Evolutionary conservation across 768 basidiomycete genomes (phyloP).

Genomic region (Hirschioporus abietinus): DNA sequence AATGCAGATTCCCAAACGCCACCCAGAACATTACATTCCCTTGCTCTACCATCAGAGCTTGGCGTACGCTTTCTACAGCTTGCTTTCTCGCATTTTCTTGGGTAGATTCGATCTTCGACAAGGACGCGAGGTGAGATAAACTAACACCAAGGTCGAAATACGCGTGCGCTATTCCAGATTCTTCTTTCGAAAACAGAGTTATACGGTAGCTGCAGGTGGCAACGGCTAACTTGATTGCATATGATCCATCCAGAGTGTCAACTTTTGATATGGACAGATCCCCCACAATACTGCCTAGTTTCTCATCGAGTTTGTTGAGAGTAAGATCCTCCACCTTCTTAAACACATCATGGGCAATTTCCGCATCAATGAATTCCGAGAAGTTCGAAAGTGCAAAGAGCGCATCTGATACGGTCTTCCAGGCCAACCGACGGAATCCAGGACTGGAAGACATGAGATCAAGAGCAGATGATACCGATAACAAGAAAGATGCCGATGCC

Average conservation of each 20-base stretch:
- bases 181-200: conserved; percentile 49
- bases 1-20: conserved; percentile 70
- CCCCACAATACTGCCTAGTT: conserved; percentile 37
- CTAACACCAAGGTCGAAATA: conserved; percentile 72
- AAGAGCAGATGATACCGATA: conserved; percentile 50
- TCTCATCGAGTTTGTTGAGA: conserved; percentile 33
- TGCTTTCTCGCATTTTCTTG: conserved; percentile 32
- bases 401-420: conserved; percentile 83
- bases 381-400: conserved; percentile 58
- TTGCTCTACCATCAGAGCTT: conserved; percentile 70
- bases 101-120: conserved; percentile 25
- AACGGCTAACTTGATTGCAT: conserved; percentile 47
- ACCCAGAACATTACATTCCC: conserved; percentile 75
- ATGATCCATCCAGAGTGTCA: conserved; percentile 21
- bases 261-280: conserved; percentile 17
- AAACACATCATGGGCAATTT: conserved; percentile 30
- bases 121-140: conserved; percentile 44
- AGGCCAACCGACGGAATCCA: conserved; percentile 66
- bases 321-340: conserved; percentile 32
- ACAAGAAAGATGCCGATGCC: conserved; percentile 66
- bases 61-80: conserved; percentile 51
- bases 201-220: conserved; percentile 58
- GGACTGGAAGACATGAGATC: conserved; percentile 43
- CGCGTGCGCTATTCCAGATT: conserved; percentile 46
- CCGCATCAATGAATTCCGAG: conserved; percentile 43